phyloP scores from a whole-genome alignment of 1,284 basidiomycete genomes.

The Trichosporon sp. region DNA sequence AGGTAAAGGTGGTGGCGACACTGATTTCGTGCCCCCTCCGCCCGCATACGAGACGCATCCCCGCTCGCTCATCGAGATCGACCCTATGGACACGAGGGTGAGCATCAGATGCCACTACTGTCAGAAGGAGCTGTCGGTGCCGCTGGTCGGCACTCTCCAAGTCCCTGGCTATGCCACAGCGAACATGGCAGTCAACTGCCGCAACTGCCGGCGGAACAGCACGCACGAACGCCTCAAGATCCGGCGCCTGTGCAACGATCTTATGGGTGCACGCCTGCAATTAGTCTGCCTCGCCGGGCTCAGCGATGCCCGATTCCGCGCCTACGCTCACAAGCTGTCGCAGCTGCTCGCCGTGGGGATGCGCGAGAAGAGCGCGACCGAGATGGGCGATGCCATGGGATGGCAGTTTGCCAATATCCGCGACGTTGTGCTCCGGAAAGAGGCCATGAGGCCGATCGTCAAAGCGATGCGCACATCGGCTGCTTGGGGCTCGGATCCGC shows the following conservation, averaged over 20 bases:
- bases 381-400: background rate
- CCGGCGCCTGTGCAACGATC: constrained; percentile 58
- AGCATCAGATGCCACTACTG: constrained; percentile 18
- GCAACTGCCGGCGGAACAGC: constrained; percentile 6
- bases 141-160: constrained; percentile 8
- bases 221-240: constrained; percentile 19
- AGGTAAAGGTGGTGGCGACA: background rate
- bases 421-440: background rate
- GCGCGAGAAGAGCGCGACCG: background rate
- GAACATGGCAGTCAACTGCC: constrained; percentile 8
- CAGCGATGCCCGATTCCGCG: background rate
- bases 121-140: background rate
- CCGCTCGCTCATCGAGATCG: constrained; percentile 8
- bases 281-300: constrained; percentile 5
- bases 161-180: constrained; percentile 10
- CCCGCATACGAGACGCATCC: constrained; percentile 7
- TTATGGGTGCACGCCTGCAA: constrained; percentile 46
- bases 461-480: background rate
- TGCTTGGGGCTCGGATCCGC: background rate
- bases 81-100: constrained; percentile 2
- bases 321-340: background rate
- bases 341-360: background rate
- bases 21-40: background rate
- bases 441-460: background rate
- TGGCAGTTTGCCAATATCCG: background rate